A percentile compares a stretch with the other conserved stretches of the same genome.
Evolutionary conservation across 805 yeast genomes (phyloP).

Genomic region (Hanseniaspora lindneri): DNA sequence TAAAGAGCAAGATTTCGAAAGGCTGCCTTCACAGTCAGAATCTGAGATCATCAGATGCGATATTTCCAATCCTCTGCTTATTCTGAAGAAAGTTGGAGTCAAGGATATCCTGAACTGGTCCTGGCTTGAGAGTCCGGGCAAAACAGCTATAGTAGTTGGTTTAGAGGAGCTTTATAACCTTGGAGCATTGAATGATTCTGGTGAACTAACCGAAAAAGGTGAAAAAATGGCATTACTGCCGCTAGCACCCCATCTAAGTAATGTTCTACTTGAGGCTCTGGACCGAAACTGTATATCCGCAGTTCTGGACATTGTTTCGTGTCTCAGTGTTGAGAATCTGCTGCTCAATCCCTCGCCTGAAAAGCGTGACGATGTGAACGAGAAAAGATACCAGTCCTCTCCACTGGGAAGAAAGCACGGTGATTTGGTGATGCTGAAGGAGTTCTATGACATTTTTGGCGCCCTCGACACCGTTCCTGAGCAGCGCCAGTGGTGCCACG

Average conservation of each 20-base stretch:
- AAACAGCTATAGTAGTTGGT: constrained; percentile 62
- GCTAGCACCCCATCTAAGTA: constrained; percentile 81
- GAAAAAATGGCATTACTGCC: constrained; percentile 79
- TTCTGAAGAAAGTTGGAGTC: constrained; percentile 72
- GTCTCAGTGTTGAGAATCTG: constrained; percentile 84
- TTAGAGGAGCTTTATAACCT: constrained; percentile 65
- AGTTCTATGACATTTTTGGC: constrained; percentile 49
- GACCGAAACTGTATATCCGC: constrained; percentile 43
- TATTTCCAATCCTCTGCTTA: constrained; percentile 69
- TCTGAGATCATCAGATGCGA: constrained; percentile 86
- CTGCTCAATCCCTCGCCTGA: constrained; percentile 70
- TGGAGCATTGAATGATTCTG: constrained; percentile 65
- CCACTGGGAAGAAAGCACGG: constrained; percentile 65
- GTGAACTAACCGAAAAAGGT: constrained; percentile 72
- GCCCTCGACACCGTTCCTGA: constrained; percentile 41
- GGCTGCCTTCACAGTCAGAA: constrained; percentile 68
- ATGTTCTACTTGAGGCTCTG: constrained; percentile 64
- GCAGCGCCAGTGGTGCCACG: constrained; percentile 70
- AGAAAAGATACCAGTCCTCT: constrained; percentile 55
- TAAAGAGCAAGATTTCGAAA: constrained; percentile 55
- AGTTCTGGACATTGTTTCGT: constrained; percentile 81
- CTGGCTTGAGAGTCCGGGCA: constrained; percentile 88
- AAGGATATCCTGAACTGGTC: constrained; percentile 76
- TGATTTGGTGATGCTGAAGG: constrained; percentile 73
- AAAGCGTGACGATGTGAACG: constrained; percentile 71